Evolutionary conservation across 306 rosid genomes (phyloP), one percentile per base, ranked within the genome.

Genomic region (Hippophae rhamnoides): DNA sequence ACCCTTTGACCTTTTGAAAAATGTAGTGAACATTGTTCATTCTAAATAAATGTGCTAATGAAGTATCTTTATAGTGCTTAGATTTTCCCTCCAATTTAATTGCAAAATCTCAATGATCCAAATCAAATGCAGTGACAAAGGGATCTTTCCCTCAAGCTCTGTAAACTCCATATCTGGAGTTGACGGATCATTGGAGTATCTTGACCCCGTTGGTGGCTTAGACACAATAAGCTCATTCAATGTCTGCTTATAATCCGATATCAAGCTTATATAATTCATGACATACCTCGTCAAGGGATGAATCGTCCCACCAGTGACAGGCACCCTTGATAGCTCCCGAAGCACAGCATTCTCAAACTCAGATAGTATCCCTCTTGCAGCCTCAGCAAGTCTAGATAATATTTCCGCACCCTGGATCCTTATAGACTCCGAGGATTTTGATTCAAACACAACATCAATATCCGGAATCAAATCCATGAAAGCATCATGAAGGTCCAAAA

Each of bases 21-120:
- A 93, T 89, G 70, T 93, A 93, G 71, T 93, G 99, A 54, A 89
- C 97, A 69, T 93, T 93, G 89, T 93, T 93, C 99, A 93, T 93
- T 53, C 86, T 84, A 56, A 89, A 93, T 56, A 93, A 64, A 68
- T 89, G 97, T 45, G 73, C 73, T 61, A 93, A 57, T 14, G 97
- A 82, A 8, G 74, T 57, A 71, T 93, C 99, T 68, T 81, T 93
- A 55, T 88, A 93, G 56, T 84, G 95, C 87, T 87, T 86, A 41
- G 94, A 80, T 76, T 93, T 93, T 3, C 94, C 99, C 11, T 93
- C 99, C 72, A 93, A 62, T 89, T 93, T 65, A 82, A 88, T 69
- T 85, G 95, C 85, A 93, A 74, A 62, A 86, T 84, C 60, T 86
- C 95, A 67, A 84, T 93, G 38, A 86, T 86, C 99, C 99, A 93